These are phyloP conservation scores for Hanseniaspora sp. DNA, from an alignment of 1,139 yeast species.

Conservation along the genomic window DNA sequence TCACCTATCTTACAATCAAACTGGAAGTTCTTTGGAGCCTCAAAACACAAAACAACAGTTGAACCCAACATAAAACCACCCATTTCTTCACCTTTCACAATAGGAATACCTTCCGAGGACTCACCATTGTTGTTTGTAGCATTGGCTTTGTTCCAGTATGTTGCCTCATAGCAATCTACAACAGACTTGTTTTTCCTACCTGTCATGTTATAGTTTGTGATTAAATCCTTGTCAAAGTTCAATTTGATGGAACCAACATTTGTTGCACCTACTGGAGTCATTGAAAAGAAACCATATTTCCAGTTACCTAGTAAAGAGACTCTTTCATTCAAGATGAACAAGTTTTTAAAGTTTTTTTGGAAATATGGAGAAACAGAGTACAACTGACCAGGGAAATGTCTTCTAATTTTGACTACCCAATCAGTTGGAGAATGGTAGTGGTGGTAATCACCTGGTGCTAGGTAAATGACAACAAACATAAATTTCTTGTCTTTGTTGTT, in stretches of 20 bases:
- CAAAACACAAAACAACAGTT: slow-evolving; percentile 90
- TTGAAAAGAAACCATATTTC: slow-evolving; percentile 93
- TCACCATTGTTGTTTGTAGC: slow-evolving; percentile 36
- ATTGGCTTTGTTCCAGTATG: slow-evolving; percentile 55
- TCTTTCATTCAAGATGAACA: slow-evolving; percentile 86
- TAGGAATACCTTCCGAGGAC: slow-evolving; percentile 73
- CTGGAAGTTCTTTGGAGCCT: slow-evolving; percentile 73
- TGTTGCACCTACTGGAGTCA: slow-evolving; percentile 99
- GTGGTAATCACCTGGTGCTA: slow-evolving; percentile 98
- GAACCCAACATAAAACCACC: slow-evolving; percentile 96
- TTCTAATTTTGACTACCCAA: slow-evolving; percentile 89
- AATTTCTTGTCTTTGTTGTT: slow-evolving; percentile 42
- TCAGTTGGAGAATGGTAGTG: slow-evolving; percentile 92
- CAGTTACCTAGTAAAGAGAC: slow-evolving; percentile 92
- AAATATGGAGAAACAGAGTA: slow-evolving; percentile 95
- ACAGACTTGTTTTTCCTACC: slow-evolving; percentile 37
- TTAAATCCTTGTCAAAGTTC: slow-evolving; percentile 81
- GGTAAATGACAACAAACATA: slow-evolving; percentile 80
- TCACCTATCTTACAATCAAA: slow-evolving; percentile 64
- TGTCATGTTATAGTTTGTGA: slow-evolving; percentile 46
- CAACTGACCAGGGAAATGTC: slow-evolving; percentile 92
- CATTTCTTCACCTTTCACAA: slow-evolving; percentile 84
- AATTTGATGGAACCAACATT: slow-evolving; percentile 92
- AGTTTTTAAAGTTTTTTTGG: slow-evolving; percentile 73
- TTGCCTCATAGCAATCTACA: slow-evolving; percentile 88